Evolutionary conservation across 768 basidiomycete genomes (phyloP), one percentile per base, ranked within the genome.

Genomic region (Wakefieldia striispora): DNA sequence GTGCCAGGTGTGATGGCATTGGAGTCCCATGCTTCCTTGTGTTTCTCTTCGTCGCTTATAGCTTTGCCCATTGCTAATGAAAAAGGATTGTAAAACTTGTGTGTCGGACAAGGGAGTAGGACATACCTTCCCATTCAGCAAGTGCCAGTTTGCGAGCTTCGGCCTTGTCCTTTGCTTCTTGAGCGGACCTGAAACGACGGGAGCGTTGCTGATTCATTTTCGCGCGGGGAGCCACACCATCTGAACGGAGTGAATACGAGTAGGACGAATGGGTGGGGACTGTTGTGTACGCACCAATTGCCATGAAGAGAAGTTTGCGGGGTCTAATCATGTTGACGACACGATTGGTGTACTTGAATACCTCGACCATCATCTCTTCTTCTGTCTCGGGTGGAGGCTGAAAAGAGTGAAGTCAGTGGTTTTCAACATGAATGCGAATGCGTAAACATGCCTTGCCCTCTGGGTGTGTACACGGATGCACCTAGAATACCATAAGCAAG

Each of bases 151-250:
- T 81, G 35, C 84, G 80, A 41, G 91, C 91, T 49, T 91, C 85
- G 50, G 92, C 94, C 70, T 97, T 95, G 31, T 95, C 91, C 53
- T 87, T 84, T 4, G 97, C 94, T 68, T 99, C 97, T 66, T 95
- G 93, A 2, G 92, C 85, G 19, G 94, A 82, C 52, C 97, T 82
- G 73, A 99, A 99, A 47, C 97, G 92, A 57, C 97, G 80, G 14
- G 94, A 93, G 10, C 97, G 91, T 67, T 99, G 97, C 64, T 99
- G 97, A 66, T 99, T 99, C 97, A 99, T 99, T 74, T 99, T 99
- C 35, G 97, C 97, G 61, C 95, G 84, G 27, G 95, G 95, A 10
- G 95, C 95, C 19, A 97, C 95, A 51, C 95, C 95, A 62, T 98
- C 95, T 95, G 48, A 36, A 43, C 23, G 33, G n/a, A 43, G 20